These are phyloP conservation scores for Entrophospora sp. DNA, from an alignment of 192 early-diverging fungal genomes.

Conservation along the genomic window DNA sequence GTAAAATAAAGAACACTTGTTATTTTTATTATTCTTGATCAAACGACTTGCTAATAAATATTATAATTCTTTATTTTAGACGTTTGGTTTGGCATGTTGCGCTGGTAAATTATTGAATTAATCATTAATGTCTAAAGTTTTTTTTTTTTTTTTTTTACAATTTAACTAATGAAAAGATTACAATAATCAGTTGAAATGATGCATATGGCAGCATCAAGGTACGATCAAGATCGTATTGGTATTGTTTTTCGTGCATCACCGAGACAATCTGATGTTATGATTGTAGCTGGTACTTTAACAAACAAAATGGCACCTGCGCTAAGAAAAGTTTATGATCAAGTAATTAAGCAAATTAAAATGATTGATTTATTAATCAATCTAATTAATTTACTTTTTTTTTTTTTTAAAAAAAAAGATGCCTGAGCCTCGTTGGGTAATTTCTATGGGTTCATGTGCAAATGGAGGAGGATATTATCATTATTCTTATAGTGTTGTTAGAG, in stretches of 20 bases:
- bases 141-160: not conserved
- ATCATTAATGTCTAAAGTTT: too few relatives aligned
- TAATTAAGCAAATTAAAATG: constrained; percentile 19
- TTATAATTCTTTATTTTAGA: constrained; percentile 28
- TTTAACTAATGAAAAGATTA: not conserved
- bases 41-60: not conserved
- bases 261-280: constrained; percentile 98
- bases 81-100: constrained; percentile 89
- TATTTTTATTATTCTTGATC: not conserved
- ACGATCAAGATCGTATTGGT: constrained; percentile 96
- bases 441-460: constrained; percentile 97
- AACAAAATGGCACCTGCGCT: constrained; percentile 91
- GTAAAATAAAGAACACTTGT: constrained; percentile 11
- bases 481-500: constrained; percentile 90
- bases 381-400: not conserved
- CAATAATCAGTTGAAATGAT: constrained; percentile 75
- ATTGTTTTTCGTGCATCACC: constrained; percentile 96
- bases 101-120: constrained; percentile 63
- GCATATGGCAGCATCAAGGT: constrained; percentile 94
- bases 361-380: too few relatives aligned
- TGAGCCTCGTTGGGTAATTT: constrained; percentile 97
- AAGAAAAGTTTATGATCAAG: constrained; percentile 56
- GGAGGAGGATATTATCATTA: constrained; percentile 99
- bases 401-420: constrained; percentile 59
- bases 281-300: constrained; percentile 95